phyloP scores from a whole-genome alignment of 768 basidiomycete genomes.

The Gymnopilus junonius region DNA sequence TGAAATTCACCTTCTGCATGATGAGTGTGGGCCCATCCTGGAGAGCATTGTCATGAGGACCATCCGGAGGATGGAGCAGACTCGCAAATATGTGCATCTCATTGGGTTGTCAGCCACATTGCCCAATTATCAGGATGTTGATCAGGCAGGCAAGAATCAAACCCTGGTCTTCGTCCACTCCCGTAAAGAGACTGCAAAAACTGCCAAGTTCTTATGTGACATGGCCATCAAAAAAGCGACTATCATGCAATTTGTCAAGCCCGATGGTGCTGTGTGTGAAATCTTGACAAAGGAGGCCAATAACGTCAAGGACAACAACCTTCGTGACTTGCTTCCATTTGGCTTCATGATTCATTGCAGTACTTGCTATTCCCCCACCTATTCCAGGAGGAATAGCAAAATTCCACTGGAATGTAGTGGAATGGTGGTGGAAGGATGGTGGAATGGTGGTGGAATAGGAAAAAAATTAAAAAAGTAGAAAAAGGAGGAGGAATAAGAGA shows the following conservation, averaged over 20 bases:
- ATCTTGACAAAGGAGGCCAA: slow-evolving; percentile 85
- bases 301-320: slow-evolving; percentile 79
- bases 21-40: slow-evolving; percentile 97
- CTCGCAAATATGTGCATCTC: slow-evolving; percentile 88
- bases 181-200: slow-evolving; percentile 97
- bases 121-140: slow-evolving; percentile 98
- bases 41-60: slow-evolving; percentile 91
- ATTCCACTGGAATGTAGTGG: too few relatives aligned
- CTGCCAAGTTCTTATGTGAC: slow-evolving; percentile 91
- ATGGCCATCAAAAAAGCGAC: slow-evolving; percentile 97
- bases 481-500: too few relatives aligned
- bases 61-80: slow-evolving; percentile 94
- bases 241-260: slow-evolving; percentile 93
- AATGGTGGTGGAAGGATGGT: too few relatives aligned
- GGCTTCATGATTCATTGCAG: slow-evolving; percentile 97
- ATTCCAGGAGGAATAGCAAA: too few relatives aligned
- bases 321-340: slow-evolving; percentile 91
- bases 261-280: slow-evolving; percentile 90
- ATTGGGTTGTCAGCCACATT: slow-evolving; percentile 96
- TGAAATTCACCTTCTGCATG: slow-evolving; percentile 96
- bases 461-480: too few relatives aligned
- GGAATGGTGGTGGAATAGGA: too few relatives aligned
- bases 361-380: too few relatives aligned
- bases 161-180: slow-evolving; percentile 98
- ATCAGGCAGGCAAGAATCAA: slow-evolving; percentile 87